A percentile compares a stretch with the other conserved stretches of the same genome.
Conservation (phyloP, 139 green algal species). For the Coelastrella sp. region DNA sequence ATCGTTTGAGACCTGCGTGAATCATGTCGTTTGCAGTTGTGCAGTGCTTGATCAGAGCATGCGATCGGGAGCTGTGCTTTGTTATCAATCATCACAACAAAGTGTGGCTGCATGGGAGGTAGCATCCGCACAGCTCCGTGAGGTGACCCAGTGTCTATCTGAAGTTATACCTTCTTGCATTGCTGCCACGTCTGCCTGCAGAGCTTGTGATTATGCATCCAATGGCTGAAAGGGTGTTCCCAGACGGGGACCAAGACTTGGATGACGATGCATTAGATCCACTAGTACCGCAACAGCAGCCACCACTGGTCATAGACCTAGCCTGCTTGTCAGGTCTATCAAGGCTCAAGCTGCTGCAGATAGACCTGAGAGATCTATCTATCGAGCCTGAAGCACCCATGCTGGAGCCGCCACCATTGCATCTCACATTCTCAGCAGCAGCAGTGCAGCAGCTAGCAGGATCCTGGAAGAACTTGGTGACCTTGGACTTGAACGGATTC, state of each 20-base stretch:
- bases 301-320: slow-evolving; percentile 14
- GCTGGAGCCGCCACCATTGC: background rate
- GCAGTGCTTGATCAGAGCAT: too few relatives aligned
- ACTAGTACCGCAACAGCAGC: background rate
- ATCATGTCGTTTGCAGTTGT: too few relatives aligned
- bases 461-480: background rate
- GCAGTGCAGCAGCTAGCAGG: slow-evolving; percentile 27
- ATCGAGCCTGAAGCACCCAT: background rate
- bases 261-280: slow-evolving; percentile 5
- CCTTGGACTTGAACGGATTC: slow-evolving; percentile 21
- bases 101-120: background rate
- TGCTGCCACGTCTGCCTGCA: background rate
- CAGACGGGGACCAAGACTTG: background rate
- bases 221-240: background rate
- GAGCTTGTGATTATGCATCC: slow-evolving; percentile 38
- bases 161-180: background rate
- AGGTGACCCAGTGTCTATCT: background rate
- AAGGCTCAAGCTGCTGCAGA: slow-evolving; percentile 22
- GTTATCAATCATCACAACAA: too few relatives aligned
- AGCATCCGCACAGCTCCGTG: background rate
- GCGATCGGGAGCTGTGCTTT: too few relatives aligned
- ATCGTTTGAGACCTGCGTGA: background rate
- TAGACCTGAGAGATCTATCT: slow-evolving; percentile 14
- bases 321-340: slow-evolving; percentile 18
- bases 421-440: slow-evolving; percentile 3